Evolutionary conservation across 1,284 basidiomycete species (phyloP), one percentile per base, ranked within the genome.

Genomic region (Irpex sp.): DNA sequence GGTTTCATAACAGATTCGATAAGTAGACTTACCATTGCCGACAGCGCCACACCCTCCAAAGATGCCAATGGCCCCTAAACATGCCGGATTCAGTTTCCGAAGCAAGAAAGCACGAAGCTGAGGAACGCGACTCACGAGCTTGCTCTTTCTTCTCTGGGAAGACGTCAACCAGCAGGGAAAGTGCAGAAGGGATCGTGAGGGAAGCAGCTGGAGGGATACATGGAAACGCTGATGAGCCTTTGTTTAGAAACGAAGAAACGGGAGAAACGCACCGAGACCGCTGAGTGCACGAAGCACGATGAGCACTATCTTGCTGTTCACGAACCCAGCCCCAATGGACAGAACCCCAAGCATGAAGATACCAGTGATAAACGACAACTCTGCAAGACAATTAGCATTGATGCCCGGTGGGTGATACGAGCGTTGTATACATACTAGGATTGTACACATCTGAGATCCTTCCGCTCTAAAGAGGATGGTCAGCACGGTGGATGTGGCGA

Each of bases 161-260:
- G 55, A 80, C 69, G 33, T 74, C 74, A 9, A 83, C 79, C 31
- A 83, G 73, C 19, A 83, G 75, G 21, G 76, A 72, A 17, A 83
- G 68, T 4, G 82, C 77, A 8, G 82, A 83, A 0, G 82, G 82
- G 59, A 83, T 81, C 4, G 79, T 77, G 72, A 81, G 71, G 3
- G 79, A 74, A 17, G 76, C 78, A 5, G 75, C 80, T 79, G 65
- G 6, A 61, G 4, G 7, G n/a, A 50, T 19, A 50, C 54, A 11
- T 6, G 21, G 26, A n/a, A 19, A 39, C 36, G 33, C 39, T 36
- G 57, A 19, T 26, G 31, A 13, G 7, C 11, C 36, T 37, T 50
- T 33, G 19, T 9, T 55, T 11, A 2, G 50, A 13, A 35, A 33
- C 11, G 47, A 39, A 53, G n/a, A 55, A 9, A 62, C 66, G 58